Evolutionary conservation across 495 filamentous ascomycete species (phyloP).

Genomic region (Hypoxylon cercidicola): DNA sequence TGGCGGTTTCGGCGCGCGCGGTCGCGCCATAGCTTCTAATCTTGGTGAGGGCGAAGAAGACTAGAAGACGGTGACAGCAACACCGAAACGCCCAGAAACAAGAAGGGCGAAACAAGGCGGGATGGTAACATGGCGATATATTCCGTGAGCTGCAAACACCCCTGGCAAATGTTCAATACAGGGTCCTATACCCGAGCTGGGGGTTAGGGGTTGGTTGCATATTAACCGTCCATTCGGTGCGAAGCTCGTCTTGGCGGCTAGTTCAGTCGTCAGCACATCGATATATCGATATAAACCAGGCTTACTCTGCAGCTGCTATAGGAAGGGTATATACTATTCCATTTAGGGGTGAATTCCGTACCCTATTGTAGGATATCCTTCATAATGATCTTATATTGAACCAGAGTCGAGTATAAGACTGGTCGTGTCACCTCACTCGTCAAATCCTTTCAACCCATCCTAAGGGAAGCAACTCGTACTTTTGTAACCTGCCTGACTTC

Average conservation of each 20-base stretch:
- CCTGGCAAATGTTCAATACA: constrained; percentile 14
- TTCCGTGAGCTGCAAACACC: constrained; percentile 18
- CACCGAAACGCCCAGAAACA: constrained; percentile 8
- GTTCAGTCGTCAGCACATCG: constrained; percentile 25
- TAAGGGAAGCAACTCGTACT: no score
- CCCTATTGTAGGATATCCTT: no score
- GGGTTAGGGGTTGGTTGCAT: constrained; percentile 37
- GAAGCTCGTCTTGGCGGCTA: constrained; percentile 34
- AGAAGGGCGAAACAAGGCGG: constrained; percentile 16
- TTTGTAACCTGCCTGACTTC: no score
- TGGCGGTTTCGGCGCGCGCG: constrained; percentile 25
- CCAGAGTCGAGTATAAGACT: no score
- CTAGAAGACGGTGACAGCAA: constrained; percentile 1
- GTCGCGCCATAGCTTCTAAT: constrained; percentile 27
- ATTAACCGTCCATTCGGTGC: constrained; percentile 45
- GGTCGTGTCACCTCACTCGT: no score
- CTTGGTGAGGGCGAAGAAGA: background rate
- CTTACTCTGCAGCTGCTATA: constrained; percentile 15
- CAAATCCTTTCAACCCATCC: no score
- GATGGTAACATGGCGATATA: constrained; percentile 26
- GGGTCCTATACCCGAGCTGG: constrained; percentile 14
- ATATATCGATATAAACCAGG: constrained; percentile 25
- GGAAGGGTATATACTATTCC: constrained; percentile 1
- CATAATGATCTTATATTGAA: no score
- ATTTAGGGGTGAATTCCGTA: constrained; percentile 4